These are phyloP conservation scores for Calvatia gigantea DNA, from an alignment of 768 basidiomycete genomes.

Conservation along the genomic window DNA sequence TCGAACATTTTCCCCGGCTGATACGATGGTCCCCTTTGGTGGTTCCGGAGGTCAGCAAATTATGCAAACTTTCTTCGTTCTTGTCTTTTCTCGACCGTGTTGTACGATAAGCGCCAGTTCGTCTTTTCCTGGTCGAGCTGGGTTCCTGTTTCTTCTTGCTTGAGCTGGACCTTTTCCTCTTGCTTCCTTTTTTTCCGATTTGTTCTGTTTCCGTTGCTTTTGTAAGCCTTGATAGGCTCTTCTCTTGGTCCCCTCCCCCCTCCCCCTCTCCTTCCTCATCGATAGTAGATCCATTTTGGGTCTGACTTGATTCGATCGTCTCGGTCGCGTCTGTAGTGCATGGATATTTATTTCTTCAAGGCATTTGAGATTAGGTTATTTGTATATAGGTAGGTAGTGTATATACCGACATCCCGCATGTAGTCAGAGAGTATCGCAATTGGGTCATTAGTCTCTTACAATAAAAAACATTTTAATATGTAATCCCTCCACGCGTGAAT, in stretches of 20 bases:
- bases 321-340: not conserved
- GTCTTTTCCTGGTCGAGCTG: not conserved
- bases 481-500: not conserved
- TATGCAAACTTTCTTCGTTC: not conserved
- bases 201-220: not conserved
- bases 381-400: not conserved
- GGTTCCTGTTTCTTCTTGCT: not conserved
- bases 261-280: not conserved
- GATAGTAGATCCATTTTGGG: not conserved
- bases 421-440: not conserved
- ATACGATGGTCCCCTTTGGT: not conserved
- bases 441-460: not conserved
- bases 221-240: not conserved
- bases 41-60: constrained; percentile 3
- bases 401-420: not conserved
- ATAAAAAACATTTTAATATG: not conserved
- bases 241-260: not conserved
- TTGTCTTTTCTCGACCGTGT: not conserved
- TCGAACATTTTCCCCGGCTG: not conserved
- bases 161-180: not conserved
- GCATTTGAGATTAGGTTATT: not conserved
- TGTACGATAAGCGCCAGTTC: not conserved
- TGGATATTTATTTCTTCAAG: not conserved
- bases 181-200: not conserved
- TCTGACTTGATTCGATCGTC: not conserved